A percentile compares a stretch with the other conserved stretches of the same genome.
phyloP scores from a whole-genome alignment of 73 alveolate species.

The Paramecium caudatum region DNA sequence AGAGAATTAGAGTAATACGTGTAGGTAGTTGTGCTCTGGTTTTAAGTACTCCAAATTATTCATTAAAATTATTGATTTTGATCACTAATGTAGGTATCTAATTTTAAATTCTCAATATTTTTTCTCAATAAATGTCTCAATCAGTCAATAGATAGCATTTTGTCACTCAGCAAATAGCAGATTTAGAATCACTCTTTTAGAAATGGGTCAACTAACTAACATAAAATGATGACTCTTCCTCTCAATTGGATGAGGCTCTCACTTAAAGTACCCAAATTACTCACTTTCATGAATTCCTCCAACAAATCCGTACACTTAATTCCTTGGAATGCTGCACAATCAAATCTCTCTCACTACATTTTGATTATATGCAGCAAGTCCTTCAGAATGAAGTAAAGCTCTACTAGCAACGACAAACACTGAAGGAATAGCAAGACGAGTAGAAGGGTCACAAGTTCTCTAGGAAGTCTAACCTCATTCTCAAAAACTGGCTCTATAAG shows the following conservation, averaged over 20 bases:
- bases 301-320: not conserved
- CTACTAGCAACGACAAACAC: constrained; percentile 24
- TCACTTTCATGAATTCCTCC: constrained; percentile 31
- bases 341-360: constrained; percentile 13
- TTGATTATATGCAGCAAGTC: constrained; percentile 46
- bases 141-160: not conserved
- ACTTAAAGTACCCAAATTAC: constrained; percentile 37
- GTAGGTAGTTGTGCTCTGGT: not conserved
- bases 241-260: not conserved
- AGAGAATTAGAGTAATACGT: constrained; percentile 2
- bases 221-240: not conserved
- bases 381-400: constrained; percentile 42
- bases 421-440: constrained; percentile 21
- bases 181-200: not conserved
- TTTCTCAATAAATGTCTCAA: constrained; percentile 33
- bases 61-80: not conserved
- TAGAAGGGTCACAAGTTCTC: constrained; percentile 61
- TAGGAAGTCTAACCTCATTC: constrained; percentile 16
- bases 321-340: not conserved
- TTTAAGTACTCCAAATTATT: not conserved
- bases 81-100: not conserved
- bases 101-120: not conserved
- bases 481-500: constrained; percentile 41
- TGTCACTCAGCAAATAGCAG: not conserved
- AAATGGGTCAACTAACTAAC: not conserved